Conservation (phyloP, 192 early-diverging fungal species). For the Geranomyces michiganensis region DNA sequence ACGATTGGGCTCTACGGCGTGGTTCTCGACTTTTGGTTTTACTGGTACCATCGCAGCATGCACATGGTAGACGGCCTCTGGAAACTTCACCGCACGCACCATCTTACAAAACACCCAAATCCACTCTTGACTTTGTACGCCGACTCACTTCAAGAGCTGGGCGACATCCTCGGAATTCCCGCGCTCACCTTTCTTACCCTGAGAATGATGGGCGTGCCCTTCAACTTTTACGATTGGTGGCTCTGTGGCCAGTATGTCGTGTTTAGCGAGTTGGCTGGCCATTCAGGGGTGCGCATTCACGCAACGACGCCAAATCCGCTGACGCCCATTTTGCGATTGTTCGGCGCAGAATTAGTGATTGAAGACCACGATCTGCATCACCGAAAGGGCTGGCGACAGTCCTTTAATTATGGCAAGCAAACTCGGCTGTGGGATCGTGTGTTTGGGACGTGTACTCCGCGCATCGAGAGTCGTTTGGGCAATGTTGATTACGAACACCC, state of each 20-base stretch:
- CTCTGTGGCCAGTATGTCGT: slow-evolving; percentile 19
- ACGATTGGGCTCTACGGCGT: slow-evolving; percentile 15
- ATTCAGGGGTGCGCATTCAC: slow-evolving; percentile 9
- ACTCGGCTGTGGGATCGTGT: slow-evolving; percentile 20
- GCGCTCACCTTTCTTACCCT: slow-evolving; percentile 11
- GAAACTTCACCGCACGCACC: slow-evolving; percentile 19
- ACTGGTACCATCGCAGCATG: slow-evolving; percentile 22
- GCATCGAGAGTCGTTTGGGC: slow-evolving; percentile 12
- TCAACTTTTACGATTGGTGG: slow-evolving; percentile 29
- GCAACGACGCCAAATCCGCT: slow-evolving; percentile 2
- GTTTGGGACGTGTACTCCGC: slow-evolving; percentile 15
- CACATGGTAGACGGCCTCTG: slow-evolving; percentile 13
- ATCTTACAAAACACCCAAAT: slow-evolving; percentile 21
- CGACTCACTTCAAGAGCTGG: slow-evolving; percentile 13
- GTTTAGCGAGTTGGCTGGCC: slow-evolving; percentile 17
- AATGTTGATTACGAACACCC: slow-evolving; percentile 21
- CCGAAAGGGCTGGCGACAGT: slow-evolving; percentile 1
- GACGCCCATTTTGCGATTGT: slow-evolving; percentile 8
- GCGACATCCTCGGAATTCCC: slow-evolving; percentile 16
- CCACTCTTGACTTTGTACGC: slow-evolving; percentile 20
- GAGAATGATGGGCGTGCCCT: slow-evolving; percentile 5
- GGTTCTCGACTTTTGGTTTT: slow-evolving; percentile 22
- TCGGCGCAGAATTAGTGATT: slow-evolving; percentile 14
- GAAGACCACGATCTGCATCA: slow-evolving; percentile 25
- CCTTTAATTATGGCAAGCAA: slow-evolving; percentile 23